Evolutionary conservation across 148 eudicot species (phyloP).

Genomic region (Rhododendron ferrugineum): DNA sequence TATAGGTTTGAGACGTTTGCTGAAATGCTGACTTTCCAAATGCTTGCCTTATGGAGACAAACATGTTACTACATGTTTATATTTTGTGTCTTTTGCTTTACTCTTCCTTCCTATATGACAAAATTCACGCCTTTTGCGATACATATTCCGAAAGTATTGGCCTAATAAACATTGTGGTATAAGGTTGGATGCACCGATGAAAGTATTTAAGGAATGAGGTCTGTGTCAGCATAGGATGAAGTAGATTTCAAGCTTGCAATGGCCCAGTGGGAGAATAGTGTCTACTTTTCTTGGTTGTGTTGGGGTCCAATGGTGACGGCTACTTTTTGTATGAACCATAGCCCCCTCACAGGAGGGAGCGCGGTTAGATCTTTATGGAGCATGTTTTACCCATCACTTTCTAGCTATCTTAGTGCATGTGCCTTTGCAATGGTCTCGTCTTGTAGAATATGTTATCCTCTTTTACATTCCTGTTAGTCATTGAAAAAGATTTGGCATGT

Average conservation of each 20-base stretch:
- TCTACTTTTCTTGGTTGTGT: too few relatives aligned
- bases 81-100: neutral
- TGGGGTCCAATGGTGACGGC: too few relatives aligned
- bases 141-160: neutral
- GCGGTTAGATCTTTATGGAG: neutral
- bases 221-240: neutral
- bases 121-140: neutral
- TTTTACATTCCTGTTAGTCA: neutral
- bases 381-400: neutral
- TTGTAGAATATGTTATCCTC: neutral
- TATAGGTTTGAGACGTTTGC: too few relatives aligned
- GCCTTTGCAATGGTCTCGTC: neutral
- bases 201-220: neutral
- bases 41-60: neutral
- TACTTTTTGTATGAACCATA: neutral
- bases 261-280: too few relatives aligned
- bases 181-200: neutral
- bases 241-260: neutral
- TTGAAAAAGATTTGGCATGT: neutral
- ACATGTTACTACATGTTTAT: too few relatives aligned
- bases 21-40: neutral
- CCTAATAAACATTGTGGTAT: neutral
- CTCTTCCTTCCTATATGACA: neutral
- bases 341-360: neutral
- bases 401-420: neutral